These are phyloP conservation scores for Pythium aphanidermatum DNA, from an alignment of 352 stramenopile species.

Conservation along the genomic window DNA sequence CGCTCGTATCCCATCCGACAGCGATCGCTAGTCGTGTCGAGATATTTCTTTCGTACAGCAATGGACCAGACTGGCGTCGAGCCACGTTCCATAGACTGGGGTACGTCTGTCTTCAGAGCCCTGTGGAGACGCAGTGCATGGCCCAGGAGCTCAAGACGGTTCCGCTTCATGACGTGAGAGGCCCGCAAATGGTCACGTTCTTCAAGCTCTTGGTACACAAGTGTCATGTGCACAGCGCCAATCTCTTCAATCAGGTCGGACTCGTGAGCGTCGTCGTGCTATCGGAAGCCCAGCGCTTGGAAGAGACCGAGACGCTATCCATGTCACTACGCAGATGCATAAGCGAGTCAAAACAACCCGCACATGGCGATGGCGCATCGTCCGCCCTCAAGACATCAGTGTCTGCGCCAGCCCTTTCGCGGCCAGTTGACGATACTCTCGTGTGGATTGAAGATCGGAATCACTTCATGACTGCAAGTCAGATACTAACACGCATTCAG, in stretches of 20 bases:
- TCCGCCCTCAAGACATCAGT: not conserved
- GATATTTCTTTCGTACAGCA: slow-evolving; percentile 23
- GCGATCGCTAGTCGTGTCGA: slow-evolving; percentile 39
- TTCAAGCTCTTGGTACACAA: slow-evolving; percentile 39
- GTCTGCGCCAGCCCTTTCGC: not conserved
- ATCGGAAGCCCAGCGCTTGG: not conserved
- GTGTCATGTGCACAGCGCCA: slow-evolving; percentile 33
- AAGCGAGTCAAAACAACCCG: too few relatives aligned
- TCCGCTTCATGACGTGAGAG: slow-evolving; percentile 11
- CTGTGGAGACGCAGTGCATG: slow-evolving; percentile 14
- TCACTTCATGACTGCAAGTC: slow-evolving; percentile 25
- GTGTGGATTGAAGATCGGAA: slow-evolving; percentile 21
- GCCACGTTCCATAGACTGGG: slow-evolving; percentile 33
- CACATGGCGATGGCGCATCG: too few relatives aligned
- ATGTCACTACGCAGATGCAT: too few relatives aligned
- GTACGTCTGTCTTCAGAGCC: slow-evolving; percentile 31
- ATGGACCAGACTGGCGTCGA: not conserved
- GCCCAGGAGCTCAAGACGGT: slow-evolving; percentile 52
- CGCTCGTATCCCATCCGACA: slow-evolving; percentile 5
- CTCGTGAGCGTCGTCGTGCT: slow-evolving; percentile 25
- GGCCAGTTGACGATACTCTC: slow-evolving; percentile 3
- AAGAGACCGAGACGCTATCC: not conserved
- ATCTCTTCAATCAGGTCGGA: slow-evolving; percentile 52
- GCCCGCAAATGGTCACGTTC: slow-evolving; percentile 18
- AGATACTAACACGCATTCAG: slow-evolving; percentile 31